A percentile compares a stretch with the other conserved stretches of the same genome.
These are phyloP conservation scores for Talaromyces sp. DNA, from an alignment of 2,329 filamentous ascomycete genomes.

Conservation along the genomic window DNA sequence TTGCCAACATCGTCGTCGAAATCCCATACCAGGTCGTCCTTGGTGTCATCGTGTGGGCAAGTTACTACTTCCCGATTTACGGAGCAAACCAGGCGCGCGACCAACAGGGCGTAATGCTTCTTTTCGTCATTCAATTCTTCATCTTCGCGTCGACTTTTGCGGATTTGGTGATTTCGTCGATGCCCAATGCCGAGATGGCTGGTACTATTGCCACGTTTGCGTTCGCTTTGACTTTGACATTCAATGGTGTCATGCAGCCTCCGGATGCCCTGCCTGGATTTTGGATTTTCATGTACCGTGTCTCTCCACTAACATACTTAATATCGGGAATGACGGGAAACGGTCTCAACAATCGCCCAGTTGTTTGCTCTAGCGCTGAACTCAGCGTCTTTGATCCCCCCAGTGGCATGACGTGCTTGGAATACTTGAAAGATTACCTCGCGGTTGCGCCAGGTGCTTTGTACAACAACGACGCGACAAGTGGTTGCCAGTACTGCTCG, in stretches of 20 bases:
- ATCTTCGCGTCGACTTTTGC: conserved; percentile 68
- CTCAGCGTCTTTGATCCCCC: conserved; percentile 54
- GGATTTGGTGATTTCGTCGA: conserved; percentile 65
- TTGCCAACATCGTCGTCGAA: conserved; percentile 66
- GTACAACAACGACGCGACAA: conserved; percentile 42
- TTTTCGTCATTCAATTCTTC: conserved; percentile 60
- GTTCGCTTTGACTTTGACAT: conserved; percentile 54
- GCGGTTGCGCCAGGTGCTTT: conserved; percentile 39
- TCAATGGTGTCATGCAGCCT: conserved; percentile 55
- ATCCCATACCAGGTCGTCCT: conserved; percentile 58
- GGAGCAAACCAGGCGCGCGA: conserved; percentile 15
- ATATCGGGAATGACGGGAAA: conserved; percentile 30
- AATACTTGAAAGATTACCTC: conserved; percentile 54
- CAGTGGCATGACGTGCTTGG: conserved; percentile 49
- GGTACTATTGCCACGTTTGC: conserved; percentile 57
- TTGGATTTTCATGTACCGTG: conserved; percentile 72
- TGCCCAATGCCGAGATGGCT: conserved; percentile 64
- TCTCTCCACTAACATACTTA: conserved; percentile 60
- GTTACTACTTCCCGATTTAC: conserved; percentile 46
- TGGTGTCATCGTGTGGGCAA: conserved; percentile 51
- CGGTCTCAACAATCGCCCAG: conserved; percentile 2
- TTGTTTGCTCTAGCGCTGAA: conserved; percentile 4
- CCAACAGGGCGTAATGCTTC: conserved; percentile 55
- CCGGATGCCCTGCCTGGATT: conserved; percentile 58
- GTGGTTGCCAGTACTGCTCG: conserved; percentile 47